These are phyloP conservation scores for Fusarium sp. DNA, from an alignment of 2,329 filamentous ascomycete genomes.

Conservation along the genomic window DNA sequence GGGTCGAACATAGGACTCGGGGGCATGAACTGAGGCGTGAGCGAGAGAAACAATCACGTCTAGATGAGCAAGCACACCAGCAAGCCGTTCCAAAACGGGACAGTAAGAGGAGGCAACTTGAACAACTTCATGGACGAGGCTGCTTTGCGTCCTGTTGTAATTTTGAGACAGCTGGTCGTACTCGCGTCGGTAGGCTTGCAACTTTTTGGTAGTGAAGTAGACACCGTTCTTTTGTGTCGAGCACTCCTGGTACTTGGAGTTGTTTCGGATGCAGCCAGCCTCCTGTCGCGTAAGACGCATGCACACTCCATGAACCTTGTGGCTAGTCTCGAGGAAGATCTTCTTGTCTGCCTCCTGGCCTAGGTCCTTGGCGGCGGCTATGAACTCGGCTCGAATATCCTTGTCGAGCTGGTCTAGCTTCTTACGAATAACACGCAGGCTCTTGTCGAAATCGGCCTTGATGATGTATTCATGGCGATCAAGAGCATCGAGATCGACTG, in stretches of 20 bases:
- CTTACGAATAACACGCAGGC: slow-evolving; percentile 85
- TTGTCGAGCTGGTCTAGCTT: slow-evolving; percentile 86
- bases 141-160: slow-evolving; percentile 93
- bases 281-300: slow-evolving; percentile 93
- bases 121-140: slow-evolving; percentile 92
- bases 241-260: slow-evolving; percentile 89
- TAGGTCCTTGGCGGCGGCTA: slow-evolving; percentile 80
- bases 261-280: slow-evolving; percentile 92
- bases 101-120: slow-evolving; percentile 93
- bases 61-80: slow-evolving; percentile 87
- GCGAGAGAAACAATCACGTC: slow-evolving; percentile 96
- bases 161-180: slow-evolving; percentile 94
- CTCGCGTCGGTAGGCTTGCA: slow-evolving; percentile 85
- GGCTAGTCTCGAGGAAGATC: slow-evolving; percentile 90
- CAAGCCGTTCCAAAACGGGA: slow-evolving; percentile 89
- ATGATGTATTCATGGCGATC: slow-evolving; percentile 99
- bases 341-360: slow-evolving; percentile 97
- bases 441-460: slow-evolving; percentile 96
- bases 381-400: slow-evolving; percentile 87
- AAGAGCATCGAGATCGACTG: slow-evolving; percentile 92
- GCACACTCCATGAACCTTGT: slow-evolving; percentile 96
- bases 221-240: slow-evolving; percentile 99
- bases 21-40: slow-evolving; percentile 92
- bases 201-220: slow-evolving; percentile 89
- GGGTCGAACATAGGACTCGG: slow-evolving; percentile 89